A percentile compares a stretch with the other conserved stretches of the same genome.
Evolutionary conservation across 495 filamentous ascomycete species (phyloP).

Genomic region (Cercophora scortea): DNA sequence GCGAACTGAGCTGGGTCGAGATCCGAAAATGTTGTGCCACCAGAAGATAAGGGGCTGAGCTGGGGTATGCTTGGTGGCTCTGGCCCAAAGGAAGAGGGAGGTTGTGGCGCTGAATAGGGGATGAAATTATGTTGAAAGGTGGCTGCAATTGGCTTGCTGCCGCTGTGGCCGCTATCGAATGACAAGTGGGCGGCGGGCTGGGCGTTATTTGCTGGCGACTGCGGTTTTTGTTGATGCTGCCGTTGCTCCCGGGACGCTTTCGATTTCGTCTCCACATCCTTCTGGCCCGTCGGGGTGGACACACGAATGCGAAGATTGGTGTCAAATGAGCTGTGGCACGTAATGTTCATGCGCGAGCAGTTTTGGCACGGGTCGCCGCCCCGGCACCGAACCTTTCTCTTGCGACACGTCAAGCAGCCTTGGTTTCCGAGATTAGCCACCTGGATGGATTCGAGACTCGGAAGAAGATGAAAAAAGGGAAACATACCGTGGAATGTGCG

Average conservation of each 20-base stretch:
- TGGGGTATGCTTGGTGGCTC: conserved; percentile 1
- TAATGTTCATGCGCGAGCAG: conserved; percentile 26
- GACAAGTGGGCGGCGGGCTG: neutral
- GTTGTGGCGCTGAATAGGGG: conserved; percentile 1
- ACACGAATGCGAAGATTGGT: conserved; percentile 25
- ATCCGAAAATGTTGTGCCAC: neutral
- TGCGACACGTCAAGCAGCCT: conserved; percentile 32
- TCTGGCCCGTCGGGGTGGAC: conserved; percentile 20
- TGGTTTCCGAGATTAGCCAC: neutral
- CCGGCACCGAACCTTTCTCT: conserved; percentile 28
- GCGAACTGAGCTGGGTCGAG: conserved; percentile 7
- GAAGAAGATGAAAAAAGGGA: neutral
- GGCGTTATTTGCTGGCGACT: neutral
- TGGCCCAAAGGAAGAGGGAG: neutral
- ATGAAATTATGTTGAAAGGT: conserved; percentile 6
- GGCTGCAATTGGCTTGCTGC: conserved; percentile 2
- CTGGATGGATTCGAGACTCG: neutral
- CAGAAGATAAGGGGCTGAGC: conserved; percentile 4
- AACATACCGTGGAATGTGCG: conserved; percentile 25
- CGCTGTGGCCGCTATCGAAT: neutral
- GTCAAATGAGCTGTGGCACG: conserved; percentile 28
- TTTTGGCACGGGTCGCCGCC: conserved; percentile 27
- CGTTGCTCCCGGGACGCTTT: conserved; percentile 1
- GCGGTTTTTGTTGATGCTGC: neutral
- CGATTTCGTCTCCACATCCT: conserved; percentile 11